Conservation (phyloP, 805 yeast species). For the Lipomyces lipofer region DNA sequence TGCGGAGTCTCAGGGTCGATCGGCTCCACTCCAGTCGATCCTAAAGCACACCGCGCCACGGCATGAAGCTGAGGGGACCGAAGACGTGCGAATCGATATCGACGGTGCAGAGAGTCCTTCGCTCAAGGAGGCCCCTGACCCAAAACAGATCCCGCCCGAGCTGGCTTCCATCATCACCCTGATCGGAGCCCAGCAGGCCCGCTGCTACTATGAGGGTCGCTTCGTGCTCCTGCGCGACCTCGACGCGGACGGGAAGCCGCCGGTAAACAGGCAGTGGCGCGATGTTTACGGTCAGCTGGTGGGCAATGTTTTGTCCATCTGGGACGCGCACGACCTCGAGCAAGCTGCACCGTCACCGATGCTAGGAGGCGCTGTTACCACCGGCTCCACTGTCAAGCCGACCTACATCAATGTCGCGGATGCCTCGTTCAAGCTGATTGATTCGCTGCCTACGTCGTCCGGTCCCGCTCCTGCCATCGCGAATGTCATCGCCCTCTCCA, state of each 20-base stretch:
- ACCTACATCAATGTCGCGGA: conserved; percentile 89
- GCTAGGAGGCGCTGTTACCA: neutral
- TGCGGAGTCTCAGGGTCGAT: conserved; percentile 12
- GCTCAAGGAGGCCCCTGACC: conserved; percentile 23
- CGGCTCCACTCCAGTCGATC: conserved; percentile 8
- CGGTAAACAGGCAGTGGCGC: conserved; percentile 76
- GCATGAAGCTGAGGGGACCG: neutral
- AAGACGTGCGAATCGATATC: too few species aligned
- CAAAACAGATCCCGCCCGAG: conserved; percentile 55
- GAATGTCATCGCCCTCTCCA: conserved; percentile 72
- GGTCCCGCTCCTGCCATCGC: conserved; percentile 21
- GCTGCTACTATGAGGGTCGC: conserved; percentile 61
- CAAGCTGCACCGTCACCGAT: conserved; percentile 46
- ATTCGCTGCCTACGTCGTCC: conserved; percentile 34
- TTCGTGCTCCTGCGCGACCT: conserved; percentile 46
- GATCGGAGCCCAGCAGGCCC: conserved; percentile 65
- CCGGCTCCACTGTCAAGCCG: conserved; percentile 59
- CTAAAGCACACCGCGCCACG: neutral
- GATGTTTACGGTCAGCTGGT: conserved; percentile 90
- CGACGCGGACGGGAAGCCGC: conserved; percentile 76
- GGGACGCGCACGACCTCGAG: conserved; percentile 65
- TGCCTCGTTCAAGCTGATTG: conserved; percentile 62
- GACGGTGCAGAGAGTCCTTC: too few species aligned
- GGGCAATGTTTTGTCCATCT: conserved; percentile 88
- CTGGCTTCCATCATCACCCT: conserved; percentile 71